Conservation (phyloP, 2,329 filamentous ascomycete species). For the Pezizomycotina sp. region DNA sequence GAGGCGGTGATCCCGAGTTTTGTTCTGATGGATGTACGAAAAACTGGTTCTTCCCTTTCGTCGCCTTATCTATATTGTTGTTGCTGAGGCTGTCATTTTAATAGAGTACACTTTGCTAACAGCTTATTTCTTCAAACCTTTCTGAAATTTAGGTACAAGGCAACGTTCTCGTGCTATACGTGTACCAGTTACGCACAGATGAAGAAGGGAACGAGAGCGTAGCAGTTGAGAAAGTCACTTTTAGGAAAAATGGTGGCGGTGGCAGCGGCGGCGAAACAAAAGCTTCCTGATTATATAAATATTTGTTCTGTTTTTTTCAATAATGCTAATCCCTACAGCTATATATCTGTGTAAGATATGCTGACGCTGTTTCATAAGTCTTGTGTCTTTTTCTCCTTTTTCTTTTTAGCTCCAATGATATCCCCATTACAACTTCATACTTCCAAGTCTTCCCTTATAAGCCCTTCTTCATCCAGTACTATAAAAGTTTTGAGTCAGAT, state of each 20-base stretch:
- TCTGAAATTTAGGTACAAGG: constrained; percentile 43
- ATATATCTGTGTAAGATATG: too few relatives aligned
- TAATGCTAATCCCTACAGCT: too few relatives aligned
- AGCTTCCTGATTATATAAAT: too few relatives aligned
- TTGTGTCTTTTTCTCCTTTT: too few relatives aligned
- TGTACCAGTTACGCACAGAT: constrained; percentile 43
- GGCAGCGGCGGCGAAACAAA: background rate
- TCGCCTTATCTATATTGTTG: background rate
- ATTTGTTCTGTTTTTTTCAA: too few relatives aligned
- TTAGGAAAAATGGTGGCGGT: constrained; percentile 33
- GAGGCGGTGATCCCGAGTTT: constrained; percentile 48
- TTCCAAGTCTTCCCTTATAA: too few relatives aligned
- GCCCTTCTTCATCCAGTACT: too few relatives aligned
- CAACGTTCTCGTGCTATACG: constrained; percentile 52
- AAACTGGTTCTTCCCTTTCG: background rate
- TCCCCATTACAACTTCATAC: too few relatives aligned
- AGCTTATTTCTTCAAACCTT: background rate
- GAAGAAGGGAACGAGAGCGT: constrained; percentile 38
- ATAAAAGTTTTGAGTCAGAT: too few relatives aligned
- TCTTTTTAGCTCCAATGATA: too few relatives aligned
- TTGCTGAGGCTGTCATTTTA: constrained; percentile 1
- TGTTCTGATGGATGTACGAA: constrained; percentile 53
- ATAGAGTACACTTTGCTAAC: constrained; percentile 1
- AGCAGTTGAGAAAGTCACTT: constrained; percentile 40
- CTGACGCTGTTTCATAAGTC: too few relatives aligned